phyloP scores from a whole-genome alignment of 306 rosid genomes.

The Vigna nakashimae region DNA sequence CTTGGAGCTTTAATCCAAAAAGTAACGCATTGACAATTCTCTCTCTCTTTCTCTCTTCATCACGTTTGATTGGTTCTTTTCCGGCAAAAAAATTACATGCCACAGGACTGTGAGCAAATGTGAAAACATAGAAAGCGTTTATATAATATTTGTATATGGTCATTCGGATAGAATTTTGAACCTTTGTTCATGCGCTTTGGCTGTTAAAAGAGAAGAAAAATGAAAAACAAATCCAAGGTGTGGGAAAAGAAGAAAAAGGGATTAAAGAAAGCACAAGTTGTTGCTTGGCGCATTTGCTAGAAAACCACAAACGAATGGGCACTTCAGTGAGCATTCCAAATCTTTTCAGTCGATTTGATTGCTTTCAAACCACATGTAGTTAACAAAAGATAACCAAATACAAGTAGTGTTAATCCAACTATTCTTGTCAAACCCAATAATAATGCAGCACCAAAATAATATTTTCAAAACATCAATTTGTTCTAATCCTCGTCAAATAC shows the following conservation, averaged over 20 bases:
- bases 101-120: neutral
- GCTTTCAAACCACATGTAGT: neutral
- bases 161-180: neutral
- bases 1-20: slow-evolving; percentile 18
- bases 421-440: slow-evolving; percentile 3
- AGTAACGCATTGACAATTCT: neutral
- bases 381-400: slow-evolving; percentile 13
- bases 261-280: slow-evolving; percentile 14
- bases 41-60: neutral
- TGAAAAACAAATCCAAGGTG: neutral
- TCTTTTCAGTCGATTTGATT: slow-evolving; percentile 1
- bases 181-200: neutral
- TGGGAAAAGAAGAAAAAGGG: slow-evolving; percentile 6
- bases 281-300: neutral
- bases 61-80: slow-evolving; percentile 22
- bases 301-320: slow-evolving; percentile 5
- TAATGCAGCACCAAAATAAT: neutral
- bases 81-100: slow-evolving; percentile 2
- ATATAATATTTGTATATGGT: neutral
- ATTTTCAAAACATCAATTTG: neutral
- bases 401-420: neutral
- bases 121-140: slow-evolving; percentile 13
- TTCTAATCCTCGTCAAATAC: slow-evolving; percentile 1
- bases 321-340: neutral
- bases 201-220: neutral